These are phyloP conservation scores for Umbelopsis sp. DNA, from an alignment of 371 early-diverging fungal species.

Conservation along the genomic window DNA sequence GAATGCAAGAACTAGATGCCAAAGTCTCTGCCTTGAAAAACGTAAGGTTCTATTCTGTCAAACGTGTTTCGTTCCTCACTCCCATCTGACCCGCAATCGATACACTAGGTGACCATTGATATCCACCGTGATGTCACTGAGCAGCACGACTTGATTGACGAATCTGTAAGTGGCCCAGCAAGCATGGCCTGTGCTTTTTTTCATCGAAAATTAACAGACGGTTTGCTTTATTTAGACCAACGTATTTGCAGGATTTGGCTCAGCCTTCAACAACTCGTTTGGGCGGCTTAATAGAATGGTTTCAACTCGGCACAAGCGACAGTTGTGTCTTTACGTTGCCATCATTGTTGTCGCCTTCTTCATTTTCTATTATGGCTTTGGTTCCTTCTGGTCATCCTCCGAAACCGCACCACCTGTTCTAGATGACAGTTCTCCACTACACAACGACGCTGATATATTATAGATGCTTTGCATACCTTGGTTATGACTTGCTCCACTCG, in stretches of 20 bases:
- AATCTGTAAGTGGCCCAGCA: constrained; percentile 35
- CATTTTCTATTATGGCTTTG: constrained; percentile 36
- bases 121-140: constrained; percentile 50
- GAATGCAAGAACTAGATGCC: constrained; percentile 47
- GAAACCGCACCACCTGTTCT: neutral
- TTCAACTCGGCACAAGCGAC: constrained; percentile 50
- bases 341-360: constrained; percentile 34
- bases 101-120: constrained; percentile 45
- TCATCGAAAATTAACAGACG: no score
- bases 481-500: neutral
- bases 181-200: neutral
- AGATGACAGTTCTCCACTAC: neutral
- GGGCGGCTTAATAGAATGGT: constrained; percentile 48
- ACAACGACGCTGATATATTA: constrained; percentile 12
- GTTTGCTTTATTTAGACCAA: constrained; percentile 34
- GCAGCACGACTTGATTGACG: constrained; percentile 44
- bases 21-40: constrained; percentile 48
- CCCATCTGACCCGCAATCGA: neutral
- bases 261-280: constrained; percentile 35
- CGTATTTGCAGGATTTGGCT: constrained; percentile 40
- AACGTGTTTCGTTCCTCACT: neutral
- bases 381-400: neutral
- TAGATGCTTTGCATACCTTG: neutral
- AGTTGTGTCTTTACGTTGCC: constrained; percentile 41
- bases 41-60: constrained; percentile 25